These are phyloP conservation scores for Penicillium bovifimosum DNA, from an alignment of 495 filamentous ascomycete species.

Conservation along the genomic window DNA sequence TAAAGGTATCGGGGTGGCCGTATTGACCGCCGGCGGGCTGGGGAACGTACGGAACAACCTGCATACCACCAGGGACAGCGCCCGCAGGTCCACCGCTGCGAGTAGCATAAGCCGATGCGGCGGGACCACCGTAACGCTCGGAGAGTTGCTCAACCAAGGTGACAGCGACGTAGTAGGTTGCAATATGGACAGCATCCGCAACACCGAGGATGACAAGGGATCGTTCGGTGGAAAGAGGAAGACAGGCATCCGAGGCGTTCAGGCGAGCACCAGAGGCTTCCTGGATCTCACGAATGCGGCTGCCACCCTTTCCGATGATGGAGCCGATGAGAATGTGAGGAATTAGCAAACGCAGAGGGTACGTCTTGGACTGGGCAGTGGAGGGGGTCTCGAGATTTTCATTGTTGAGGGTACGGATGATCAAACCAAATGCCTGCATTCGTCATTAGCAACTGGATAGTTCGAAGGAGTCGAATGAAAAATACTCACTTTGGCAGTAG, in stretches of 20 bases:
- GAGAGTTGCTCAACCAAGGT: conserved; percentile 94
- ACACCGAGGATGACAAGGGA: conserved; percentile 93
- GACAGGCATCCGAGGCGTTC: conserved; percentile 90
- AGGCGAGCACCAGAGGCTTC: conserved; percentile 94
- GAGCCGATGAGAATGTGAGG: conserved; percentile 97
- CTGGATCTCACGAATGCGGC: conserved; percentile 96
- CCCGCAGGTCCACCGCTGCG: conserved; percentile 89
- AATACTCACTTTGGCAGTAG: conserved; percentile 82
- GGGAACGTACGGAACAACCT: conserved; percentile 91
- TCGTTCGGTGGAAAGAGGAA: conserved; percentile 89
- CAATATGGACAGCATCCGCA: conserved; percentile 94
- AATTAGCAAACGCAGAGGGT: conserved; percentile 89
- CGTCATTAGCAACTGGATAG: conserved; percentile 6
- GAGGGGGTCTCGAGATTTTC: conserved; percentile 83
- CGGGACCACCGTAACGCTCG: conserved; percentile 90
- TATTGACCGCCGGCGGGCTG: conserved; percentile 88
- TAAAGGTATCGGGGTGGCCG: conserved; percentile 83
- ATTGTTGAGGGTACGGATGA: conserved; percentile 96
- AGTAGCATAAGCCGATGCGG: conserved; percentile 93
- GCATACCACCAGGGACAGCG: conserved; percentile 92
- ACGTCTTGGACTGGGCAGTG: conserved; percentile 90
- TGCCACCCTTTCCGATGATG: conserved; percentile 94
- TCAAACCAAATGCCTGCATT: conserved; percentile 88
- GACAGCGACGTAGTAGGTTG: conserved; percentile 95
- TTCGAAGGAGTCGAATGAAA: neutral